Conservation (phyloP, 1,139 yeast species). For the Taiozyma sp. region DNA sequence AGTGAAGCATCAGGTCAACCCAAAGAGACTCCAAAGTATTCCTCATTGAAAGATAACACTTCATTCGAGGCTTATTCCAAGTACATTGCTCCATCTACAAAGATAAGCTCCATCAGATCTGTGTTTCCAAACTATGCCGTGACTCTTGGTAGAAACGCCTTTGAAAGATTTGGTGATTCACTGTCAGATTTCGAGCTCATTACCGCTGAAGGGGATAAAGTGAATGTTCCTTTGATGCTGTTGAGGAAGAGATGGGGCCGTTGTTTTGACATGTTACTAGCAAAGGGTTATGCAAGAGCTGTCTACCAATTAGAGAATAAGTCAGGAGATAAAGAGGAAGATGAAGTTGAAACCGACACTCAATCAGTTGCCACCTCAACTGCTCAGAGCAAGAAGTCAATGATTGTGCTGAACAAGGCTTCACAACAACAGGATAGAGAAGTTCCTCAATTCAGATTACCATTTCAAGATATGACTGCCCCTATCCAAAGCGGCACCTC, state of each 20-base stretch:
- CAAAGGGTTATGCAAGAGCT: slow-evolving; percentile 60
- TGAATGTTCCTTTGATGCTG: slow-evolving; percentile 55
- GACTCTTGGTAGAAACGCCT: slow-evolving; percentile 69
- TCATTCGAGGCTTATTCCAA: slow-evolving; percentile 68
- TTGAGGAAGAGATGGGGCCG: slow-evolving; percentile 74
- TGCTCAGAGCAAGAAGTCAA: slow-evolving; percentile 15
- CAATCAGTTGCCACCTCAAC: slow-evolving; percentile 16
- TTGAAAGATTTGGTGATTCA: slow-evolving; percentile 59
- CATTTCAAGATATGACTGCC: slow-evolving; percentile 20
- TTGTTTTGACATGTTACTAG: slow-evolving; percentile 54
- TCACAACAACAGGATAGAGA: slow-evolving; percentile 13
- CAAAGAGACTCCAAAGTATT: background rate
- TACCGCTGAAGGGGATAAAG: slow-evolving; percentile 59
- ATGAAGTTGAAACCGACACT: slow-evolving; percentile 7
- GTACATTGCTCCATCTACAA: slow-evolving; percentile 67
- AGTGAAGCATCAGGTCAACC: slow-evolving; percentile 18
- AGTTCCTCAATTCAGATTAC: slow-evolving; percentile 22
- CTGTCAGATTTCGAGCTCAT: slow-evolving; percentile 70
- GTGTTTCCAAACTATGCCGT: slow-evolving; percentile 75
- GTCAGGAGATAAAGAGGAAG: slow-evolving; percentile 9
- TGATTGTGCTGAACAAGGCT: slow-evolving; percentile 15
- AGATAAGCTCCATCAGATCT: slow-evolving; percentile 60
- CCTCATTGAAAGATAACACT: slow-evolving; percentile 11
- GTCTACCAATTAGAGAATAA: slow-evolving; percentile 39
- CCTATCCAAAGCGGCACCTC: slow-evolving; percentile 2